Evolutionary conservation across 306 rosid genomes (phyloP), one percentile per base, ranked within the genome.

Genomic region (Vigna mungo): DNA sequence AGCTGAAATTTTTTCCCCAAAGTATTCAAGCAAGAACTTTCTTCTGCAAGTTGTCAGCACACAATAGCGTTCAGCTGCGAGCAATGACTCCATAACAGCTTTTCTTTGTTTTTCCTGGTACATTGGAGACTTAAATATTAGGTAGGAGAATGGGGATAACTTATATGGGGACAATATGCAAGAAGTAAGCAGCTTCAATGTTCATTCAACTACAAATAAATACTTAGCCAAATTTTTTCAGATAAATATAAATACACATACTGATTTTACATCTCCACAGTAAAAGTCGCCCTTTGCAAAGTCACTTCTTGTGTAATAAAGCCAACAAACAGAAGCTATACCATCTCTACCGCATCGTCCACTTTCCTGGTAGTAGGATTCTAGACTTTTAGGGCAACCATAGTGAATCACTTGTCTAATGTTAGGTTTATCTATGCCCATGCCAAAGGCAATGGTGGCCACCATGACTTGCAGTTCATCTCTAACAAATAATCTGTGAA

Each of bases 301-400:
- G 85, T 89, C 98, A 68, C 91, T 83, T 88, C 90, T 91, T 78
- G 97, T 82, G 89, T 93, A 93, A 80, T 91, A 91, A 75, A 93
- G 98, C 91, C 98, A 89, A 85, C 98, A 93, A 65, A 87, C 89
- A 80, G 98, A 93, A 46, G 96, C 86, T 75, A 93, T 84, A 71
- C 98, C 97, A 86, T 93, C 98, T 87, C 98, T 87, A 78, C 97
- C 98, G 43, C 97, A 93, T 32, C 97, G 86, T 61, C 98, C 97
- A 78, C 97, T 93, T 91, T 87, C 98, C 86, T 93, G 98, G 87
- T 91, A 93, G 84, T 93, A 93, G 71, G 90, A 88, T 80, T 93
- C 97, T 70, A 88, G 80, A 86, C 90, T 91, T 86, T 93, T 93
- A 13, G 97, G 98, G 85, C 98, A 93, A 64, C 98, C 98, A 81